Conservation (phyloP, 345 rosid genomes). For the Hibiscus trionum region DNA sequence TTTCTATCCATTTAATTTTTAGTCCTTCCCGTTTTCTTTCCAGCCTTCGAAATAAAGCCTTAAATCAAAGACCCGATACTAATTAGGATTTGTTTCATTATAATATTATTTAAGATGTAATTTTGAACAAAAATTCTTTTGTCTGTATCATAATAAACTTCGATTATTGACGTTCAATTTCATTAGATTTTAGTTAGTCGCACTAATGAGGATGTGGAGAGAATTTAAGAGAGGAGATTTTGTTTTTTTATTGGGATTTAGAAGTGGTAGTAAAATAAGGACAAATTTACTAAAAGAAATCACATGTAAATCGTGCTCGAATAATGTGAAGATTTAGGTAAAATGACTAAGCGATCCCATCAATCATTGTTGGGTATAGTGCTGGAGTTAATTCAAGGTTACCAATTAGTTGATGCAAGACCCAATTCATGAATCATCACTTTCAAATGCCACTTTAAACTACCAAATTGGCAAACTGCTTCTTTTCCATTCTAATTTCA, state of each 20-base stretch:
- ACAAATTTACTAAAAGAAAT: not conserved
- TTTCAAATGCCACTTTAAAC: not conserved
- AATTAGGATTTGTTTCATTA: too few relatives aligned
- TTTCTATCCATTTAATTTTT: too few relatives aligned
- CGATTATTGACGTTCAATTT: too few relatives aligned
- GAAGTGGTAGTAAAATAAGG: not conserved
- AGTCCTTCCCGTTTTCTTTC: too few relatives aligned
- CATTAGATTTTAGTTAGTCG: too few relatives aligned
- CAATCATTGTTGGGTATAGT: constrained; percentile 3
- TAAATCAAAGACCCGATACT: not conserved
- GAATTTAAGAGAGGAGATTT: too few relatives aligned
- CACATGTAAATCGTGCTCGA: constrained; percentile 4
- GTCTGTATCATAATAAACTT: too few relatives aligned
- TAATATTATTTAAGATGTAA: too few relatives aligned
- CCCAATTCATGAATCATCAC: not conserved
- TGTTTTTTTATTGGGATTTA: too few relatives aligned
- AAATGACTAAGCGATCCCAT: not conserved
- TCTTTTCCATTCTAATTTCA: not conserved
- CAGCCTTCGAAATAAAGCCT: too few relatives aligned
- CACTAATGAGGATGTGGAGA: too few relatives aligned
- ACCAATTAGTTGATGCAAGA: not conserved
- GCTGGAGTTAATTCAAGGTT: not conserved
- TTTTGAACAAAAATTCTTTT: too few relatives aligned
- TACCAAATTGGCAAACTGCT: not conserved
- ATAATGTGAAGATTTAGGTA: not conserved